phyloP scores from a whole-genome alignment of 2,329 filamentous ascomycete genomes.

The Colletotrichum caudatum region DNA sequence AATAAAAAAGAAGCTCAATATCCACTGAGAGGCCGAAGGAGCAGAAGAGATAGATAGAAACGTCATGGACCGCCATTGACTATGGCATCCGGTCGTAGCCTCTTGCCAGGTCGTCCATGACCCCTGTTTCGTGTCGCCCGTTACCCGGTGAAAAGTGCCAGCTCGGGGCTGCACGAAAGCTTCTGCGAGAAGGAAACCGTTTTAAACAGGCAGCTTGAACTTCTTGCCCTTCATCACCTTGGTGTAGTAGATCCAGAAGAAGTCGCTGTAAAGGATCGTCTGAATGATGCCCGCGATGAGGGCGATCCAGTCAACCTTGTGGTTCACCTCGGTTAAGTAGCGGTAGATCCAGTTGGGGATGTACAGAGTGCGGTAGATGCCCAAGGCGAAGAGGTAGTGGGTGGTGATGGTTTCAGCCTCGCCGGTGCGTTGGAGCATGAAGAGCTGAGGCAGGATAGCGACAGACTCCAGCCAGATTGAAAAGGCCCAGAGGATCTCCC shows the following conservation, averaged over 20 bases:
- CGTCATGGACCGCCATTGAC: constrained; percentile 16
- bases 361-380: constrained; percentile 91
- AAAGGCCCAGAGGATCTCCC: constrained; percentile 96
- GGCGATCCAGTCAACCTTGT: constrained; percentile 85
- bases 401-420: constrained; percentile 99
- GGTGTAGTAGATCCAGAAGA: constrained; percentile 99
- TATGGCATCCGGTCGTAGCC: neutral
- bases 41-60: neutral
- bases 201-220: constrained; percentile 85
- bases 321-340: constrained; percentile 79
- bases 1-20: neutral
- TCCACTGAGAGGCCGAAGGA: constrained; percentile 15
- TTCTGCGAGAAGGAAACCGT: neutral
- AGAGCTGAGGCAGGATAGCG: constrained; percentile 95
- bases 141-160: neutral
- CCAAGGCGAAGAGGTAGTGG: constrained; percentile 95
- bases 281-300: constrained; percentile 91
- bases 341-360: constrained; percentile 99
- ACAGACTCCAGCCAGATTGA: constrained; percentile 98
- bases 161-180: neutral
- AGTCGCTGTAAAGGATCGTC: constrained; percentile 96
- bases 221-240: constrained; percentile 93
- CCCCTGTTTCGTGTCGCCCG: constrained; percentile 3
- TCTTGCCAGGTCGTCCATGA: constrained; percentile 12
- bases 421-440: constrained; percentile 97